phyloP scores from a whole-genome alignment of 1,139 yeast species.

The Martiniozyma asiatica region DNA sequence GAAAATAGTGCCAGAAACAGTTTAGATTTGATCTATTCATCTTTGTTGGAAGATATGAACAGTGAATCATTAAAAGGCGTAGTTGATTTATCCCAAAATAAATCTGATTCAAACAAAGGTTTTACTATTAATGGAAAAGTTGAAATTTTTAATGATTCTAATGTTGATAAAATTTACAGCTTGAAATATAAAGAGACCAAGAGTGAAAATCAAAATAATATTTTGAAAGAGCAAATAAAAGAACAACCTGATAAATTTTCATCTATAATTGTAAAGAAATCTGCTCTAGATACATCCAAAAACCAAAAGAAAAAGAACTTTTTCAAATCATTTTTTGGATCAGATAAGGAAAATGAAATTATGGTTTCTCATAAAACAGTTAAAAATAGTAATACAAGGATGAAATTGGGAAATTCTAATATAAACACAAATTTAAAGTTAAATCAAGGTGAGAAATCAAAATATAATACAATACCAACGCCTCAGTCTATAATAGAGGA shows the following conservation, averaged over 20 bases:
- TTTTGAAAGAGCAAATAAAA: background rate
- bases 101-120: conserved; percentile 23
- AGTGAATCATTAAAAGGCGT: conserved; percentile 24
- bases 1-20: conserved; percentile 5
- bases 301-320: conserved; percentile 7
- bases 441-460: background rate
- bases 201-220: too few relatives aligned
- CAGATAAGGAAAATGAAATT: conserved; percentile 4
- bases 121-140: conserved; percentile 40
- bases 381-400: background rate
- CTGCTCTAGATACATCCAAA: background rate
- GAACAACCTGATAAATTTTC: background rate
- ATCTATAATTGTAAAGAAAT: background rate
- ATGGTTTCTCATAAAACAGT: conserved; percentile 1
- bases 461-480: background rate
- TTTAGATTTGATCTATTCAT: conserved; percentile 17
- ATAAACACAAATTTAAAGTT: background rate
- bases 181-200: too few relatives aligned
- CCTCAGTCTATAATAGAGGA: conserved; percentile 2
- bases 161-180: conserved; percentile 28
- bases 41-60: conserved; percentile 17
- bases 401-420: background rate
- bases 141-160: conserved; percentile 34
- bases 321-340: conserved; percentile 7
- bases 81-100: conserved; percentile 9